A percentile compares a stretch with the other conserved stretches of the same genome.
Evolutionary conservation across 768 basidiomycete species (phyloP).

Genomic region (Podaxis sp.): DNA sequence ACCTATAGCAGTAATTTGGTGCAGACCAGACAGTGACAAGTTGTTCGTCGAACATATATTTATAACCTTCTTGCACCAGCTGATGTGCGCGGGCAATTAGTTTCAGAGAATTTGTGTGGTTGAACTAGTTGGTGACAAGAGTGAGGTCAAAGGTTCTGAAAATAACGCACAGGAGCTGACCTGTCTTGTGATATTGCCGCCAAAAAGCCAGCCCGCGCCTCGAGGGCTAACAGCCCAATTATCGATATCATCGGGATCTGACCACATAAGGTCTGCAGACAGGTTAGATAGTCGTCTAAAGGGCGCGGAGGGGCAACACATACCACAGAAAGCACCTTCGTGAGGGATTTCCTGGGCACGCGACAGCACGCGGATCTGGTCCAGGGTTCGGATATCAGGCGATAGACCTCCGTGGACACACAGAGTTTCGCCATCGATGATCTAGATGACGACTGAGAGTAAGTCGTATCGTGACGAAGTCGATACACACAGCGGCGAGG

Average conservation of each 20-base stretch:
- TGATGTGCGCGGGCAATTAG: constrained; percentile 96
- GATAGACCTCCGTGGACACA: constrained; percentile 97
- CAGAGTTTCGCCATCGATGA: constrained; percentile 88
- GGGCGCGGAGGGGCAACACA: constrained; percentile 19
- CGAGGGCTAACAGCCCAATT: constrained; percentile 97
- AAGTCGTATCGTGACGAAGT: neutral
- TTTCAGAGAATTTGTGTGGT: constrained; percentile 83
- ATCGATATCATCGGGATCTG: constrained; percentile 91
- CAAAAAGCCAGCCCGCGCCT: constrained; percentile 96
- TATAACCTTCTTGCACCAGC: constrained; percentile 93
- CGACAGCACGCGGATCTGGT: constrained; percentile 90
- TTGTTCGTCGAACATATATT: constrained; percentile 93
- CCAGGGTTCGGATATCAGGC: constrained; percentile 92
- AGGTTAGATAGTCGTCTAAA: neutral
- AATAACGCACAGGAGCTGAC: constrained; percentile 35
- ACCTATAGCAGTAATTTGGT: constrained; percentile 78
- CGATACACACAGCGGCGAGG: constrained; percentile 76
- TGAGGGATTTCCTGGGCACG: constrained; percentile 98
- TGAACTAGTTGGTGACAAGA: constrained; percentile 57
- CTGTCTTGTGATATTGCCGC: constrained; percentile 81
- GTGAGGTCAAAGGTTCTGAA: neutral
- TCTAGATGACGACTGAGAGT: constrained; percentile 45
- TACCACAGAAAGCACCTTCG: constrained; percentile 96
- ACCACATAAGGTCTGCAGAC: constrained; percentile 93
- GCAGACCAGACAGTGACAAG: constrained; percentile 95